Evolutionary conservation across 2,329 filamentous ascomycete genomes (phyloP), one percentile per base, ranked within the genome.

Genomic region (Cladophialophora bantiana): DNA sequence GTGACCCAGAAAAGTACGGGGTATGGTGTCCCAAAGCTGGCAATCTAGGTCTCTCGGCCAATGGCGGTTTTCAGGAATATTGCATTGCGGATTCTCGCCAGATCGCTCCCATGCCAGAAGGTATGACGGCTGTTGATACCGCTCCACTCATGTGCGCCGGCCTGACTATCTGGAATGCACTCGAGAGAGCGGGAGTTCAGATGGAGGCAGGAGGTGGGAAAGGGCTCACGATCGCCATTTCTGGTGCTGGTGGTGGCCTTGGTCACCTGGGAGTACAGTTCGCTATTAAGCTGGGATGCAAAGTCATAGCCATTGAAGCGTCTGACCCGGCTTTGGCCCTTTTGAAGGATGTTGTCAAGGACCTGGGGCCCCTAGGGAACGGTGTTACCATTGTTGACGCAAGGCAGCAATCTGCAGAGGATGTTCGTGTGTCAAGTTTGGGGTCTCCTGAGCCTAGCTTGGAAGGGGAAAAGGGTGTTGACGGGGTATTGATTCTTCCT

Each of bases 101-200:
- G 63, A 63, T 71, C 3, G 70, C 59, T n/a, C 42, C 55, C 64
- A 73, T 52, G 36, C 80, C 77, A 1, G 72, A 74, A 0, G 58
- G 55, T 12, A 71, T 81, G 70, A 73, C 72, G 0, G 73, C 76
- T 3, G 76, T 77, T 1, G 77, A 81, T 6, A 74, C 77, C 1
- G 78, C 79, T 4, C 76, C 76, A 13, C 69, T 81, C 45, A 81
- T 81, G 79, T 81, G 79, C 57, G 79, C 79, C 1, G 79, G 79
- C 0, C 73, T 81, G 26, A 81, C 79, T 6, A 76, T 82, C 12
- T 81, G 77, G 56, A 75, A 74, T 0, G 80, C 80, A 0, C 61
- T 82, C 7, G 80, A 79, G 68, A 71, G 75, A 38, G 54, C 38
- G 34, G 58, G 45, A 15, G 48, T 64, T 1, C 58, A 36, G 12